Evolutionary conservation across 1,139 yeast species (phyloP).

Genomic region (Sugiyamaella novakii): DNA sequence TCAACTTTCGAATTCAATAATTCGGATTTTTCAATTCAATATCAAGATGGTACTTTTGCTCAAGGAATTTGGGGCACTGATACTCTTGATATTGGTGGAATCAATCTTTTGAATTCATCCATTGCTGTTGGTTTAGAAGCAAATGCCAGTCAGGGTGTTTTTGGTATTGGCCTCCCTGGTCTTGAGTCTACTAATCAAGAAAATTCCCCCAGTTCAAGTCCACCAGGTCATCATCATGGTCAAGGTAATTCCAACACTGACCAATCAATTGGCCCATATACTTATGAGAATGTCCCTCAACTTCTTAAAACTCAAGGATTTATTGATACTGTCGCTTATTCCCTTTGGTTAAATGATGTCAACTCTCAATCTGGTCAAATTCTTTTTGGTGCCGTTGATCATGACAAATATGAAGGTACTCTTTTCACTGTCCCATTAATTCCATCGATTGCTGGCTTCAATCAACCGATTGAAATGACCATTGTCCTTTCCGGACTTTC

Average conservation of each 20-base stretch:
- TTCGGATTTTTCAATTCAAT: conserved; percentile 48
- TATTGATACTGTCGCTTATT: conserved; percentile 49
- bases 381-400: conserved; percentile 63
- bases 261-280: conserved; percentile 24
- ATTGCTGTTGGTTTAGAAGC: conserved; percentile 48
- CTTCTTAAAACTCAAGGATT: conserved; percentile 50
- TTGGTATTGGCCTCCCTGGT: conserved; percentile 55
- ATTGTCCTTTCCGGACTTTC: conserved; percentile 27
- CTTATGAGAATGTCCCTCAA: conserved; percentile 33
- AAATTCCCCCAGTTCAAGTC: background rate
- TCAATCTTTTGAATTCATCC: conserved; percentile 44
- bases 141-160: conserved; percentile 51
- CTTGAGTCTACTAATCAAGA: conserved; percentile 47
- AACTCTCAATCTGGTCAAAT: conserved; percentile 49
- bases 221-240: conserved; percentile 4
- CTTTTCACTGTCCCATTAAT: conserved; percentile 33
- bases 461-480: conserved; percentile 30
- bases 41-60: conserved; percentile 60
- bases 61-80: conserved; percentile 56
- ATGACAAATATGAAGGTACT: conserved; percentile 54
- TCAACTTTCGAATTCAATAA: conserved; percentile 27
- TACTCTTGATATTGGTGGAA: conserved; percentile 44
- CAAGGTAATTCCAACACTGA: background rate
- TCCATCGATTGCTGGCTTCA: conserved; percentile 19
- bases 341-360: conserved; percentile 53